Evolutionary conservation across 306 rosid species (phyloP).

Genomic region (Vigna nakashimae): DNA sequence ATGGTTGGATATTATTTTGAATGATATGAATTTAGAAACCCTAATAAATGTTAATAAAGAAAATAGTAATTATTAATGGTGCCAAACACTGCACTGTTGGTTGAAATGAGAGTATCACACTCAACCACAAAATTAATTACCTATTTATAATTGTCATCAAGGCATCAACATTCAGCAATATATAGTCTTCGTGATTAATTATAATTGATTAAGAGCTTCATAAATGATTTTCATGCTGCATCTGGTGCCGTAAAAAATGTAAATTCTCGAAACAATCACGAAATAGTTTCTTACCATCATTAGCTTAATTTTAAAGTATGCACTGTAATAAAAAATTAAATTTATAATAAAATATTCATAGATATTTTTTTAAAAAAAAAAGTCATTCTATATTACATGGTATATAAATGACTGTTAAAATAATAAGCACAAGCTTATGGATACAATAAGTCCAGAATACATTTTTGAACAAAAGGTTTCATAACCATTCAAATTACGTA

Average conservation of each 20-base stretch:
- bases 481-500: too few relatives aligned
- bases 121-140: neutral
- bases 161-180: neutral
- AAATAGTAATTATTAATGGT: neutral
- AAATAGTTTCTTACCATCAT: neutral
- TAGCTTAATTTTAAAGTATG: neutral
- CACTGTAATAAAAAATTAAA: too few relatives aligned
- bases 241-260: neutral
- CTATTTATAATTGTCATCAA: neutral
- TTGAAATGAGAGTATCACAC: neutral
- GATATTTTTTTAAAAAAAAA: too few relatives aligned
- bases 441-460: too few relatives aligned
- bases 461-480: too few relatives aligned
- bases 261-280: neutral
- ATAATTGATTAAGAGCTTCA: conserved; percentile 6
- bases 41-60: too few relatives aligned
- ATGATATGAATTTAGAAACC: too few relatives aligned
- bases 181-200: neutral
- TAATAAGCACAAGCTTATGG: too few relatives aligned
- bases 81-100: neutral
- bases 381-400: too few relatives aligned
- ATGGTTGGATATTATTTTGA: too few relatives aligned
- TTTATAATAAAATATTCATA: too few relatives aligned
- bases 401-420: too few relatives aligned
- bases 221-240: neutral